Conservation (phyloP, 441 rosid species). For the Euphorbia corollata region DNA sequence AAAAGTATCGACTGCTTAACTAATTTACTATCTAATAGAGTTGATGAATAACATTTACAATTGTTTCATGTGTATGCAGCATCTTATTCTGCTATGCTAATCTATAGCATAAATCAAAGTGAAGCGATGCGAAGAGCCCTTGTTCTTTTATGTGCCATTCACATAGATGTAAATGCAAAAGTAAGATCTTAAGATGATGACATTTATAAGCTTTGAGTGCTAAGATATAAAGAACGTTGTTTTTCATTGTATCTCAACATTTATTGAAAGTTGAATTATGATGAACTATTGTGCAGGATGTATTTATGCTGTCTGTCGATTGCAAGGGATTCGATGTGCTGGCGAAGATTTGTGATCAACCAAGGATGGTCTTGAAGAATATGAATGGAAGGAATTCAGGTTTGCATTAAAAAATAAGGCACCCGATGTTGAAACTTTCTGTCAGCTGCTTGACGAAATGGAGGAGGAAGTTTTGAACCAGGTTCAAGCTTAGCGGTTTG, state of each 20-base stretch:
- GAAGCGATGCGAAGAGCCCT: slow-evolving; percentile 74
- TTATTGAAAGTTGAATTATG: no score
- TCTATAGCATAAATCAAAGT: slow-evolving; percentile 81
- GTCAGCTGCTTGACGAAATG: slow-evolving; percentile 65
- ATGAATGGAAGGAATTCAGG: slow-evolving; percentile 74
- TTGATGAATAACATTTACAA: slow-evolving; percentile 12
- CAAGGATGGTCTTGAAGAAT: slow-evolving; percentile 35
- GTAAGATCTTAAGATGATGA: slow-evolving; percentile 30
- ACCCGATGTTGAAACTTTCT: slow-evolving; percentile 53
- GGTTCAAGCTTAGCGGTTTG: slow-evolving; percentile 66
- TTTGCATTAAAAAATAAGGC: slow-evolving; percentile 67
- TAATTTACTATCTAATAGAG: not conserved
- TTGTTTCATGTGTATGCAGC: slow-evolving; percentile 39
- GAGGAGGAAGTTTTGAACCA: slow-evolving; percentile 72
- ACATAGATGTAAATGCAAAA: slow-evolving; percentile 58
- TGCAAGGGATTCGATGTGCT: slow-evolving; percentile 68
- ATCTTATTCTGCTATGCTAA: slow-evolving; percentile 57
- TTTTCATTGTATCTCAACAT: no score
- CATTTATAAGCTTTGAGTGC: no score
- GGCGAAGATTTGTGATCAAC: slow-evolving; percentile 45
- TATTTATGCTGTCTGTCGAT: slow-evolving; percentile 58
- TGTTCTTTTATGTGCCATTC: slow-evolving; percentile 60
- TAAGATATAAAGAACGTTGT: no score
- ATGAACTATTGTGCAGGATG: slow-evolving; percentile 52
- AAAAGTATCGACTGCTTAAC: not conserved